Base-by-base conservation (phyloP, 2,329 filamentous ascomycete genomes). In the Neofusicoccum parvum region DNA sequence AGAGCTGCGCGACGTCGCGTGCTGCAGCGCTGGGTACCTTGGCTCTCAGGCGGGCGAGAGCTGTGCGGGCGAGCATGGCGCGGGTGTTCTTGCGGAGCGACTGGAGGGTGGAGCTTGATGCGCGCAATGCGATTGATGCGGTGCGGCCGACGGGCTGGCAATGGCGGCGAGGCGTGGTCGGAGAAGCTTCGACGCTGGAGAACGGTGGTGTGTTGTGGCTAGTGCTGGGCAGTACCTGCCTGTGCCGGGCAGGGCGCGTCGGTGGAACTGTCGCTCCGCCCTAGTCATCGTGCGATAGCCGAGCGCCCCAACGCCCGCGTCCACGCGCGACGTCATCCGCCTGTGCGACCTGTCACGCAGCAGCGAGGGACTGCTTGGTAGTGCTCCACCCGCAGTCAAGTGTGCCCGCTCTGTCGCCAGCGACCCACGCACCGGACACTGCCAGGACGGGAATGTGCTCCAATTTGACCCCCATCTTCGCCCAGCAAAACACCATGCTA, bases 1-100 rank as follows among this genome's bases (percentile, higher is more conserved):
- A 71, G 65, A 76, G 71, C 68, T 75, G 75, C 56, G 75, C 69
- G 65, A 78, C 72, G 70, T 76, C 69, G 72, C 73, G 75, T 70
- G 75, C 69, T 66, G 72, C 69, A 72, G 72, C 72, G 71, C 71
- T 75, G 70, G 75, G 72, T 51, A 71, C 70, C 65, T 75, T 72
- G 41, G 71, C 72, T 66, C 75, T 73, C 70, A 77, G 69, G 71
- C 75, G 76, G 67, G 70, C 71, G 70, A 79, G 72, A 65, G 73
- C 67, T 69, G 74, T 70, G 70, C 73, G 74, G 67, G 73, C 72
- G 67, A 78, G 71, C 76, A 79, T 79, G 32, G 41, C 41, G 64
- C 10, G 2, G 39, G 15, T 23, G 23, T 23, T 23, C 23, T 23
- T 23, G 23, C 23, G 23, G 23, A 23, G 23, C 23, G 23, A 23